phyloP scores from a whole-genome alignment of 2,329 filamentous ascomycete species.

The Neofusicoccum kwambonambiense region DNA sequence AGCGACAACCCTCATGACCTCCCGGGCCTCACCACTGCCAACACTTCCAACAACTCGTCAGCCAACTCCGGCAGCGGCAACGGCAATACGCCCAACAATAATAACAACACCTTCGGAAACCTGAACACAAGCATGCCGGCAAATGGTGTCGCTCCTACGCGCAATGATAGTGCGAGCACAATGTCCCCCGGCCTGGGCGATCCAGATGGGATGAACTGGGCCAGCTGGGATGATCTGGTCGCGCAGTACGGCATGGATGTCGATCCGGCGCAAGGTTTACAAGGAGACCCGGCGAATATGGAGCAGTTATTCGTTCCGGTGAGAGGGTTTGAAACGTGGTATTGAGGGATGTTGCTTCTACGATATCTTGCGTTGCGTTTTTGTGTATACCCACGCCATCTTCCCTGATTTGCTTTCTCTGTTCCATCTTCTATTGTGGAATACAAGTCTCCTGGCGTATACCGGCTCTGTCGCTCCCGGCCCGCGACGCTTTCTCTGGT shows the following conservation, averaged over 20 bases:
- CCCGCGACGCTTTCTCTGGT: neutral
- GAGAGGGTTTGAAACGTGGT: conserved; percentile 10
- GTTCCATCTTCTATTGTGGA: neutral
- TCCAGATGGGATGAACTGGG: conserved; percentile 44
- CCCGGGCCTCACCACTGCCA: neutral
- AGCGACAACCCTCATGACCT: neutral
- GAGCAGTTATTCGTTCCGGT: conserved; percentile 3
- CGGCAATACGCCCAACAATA: conserved; percentile 5
- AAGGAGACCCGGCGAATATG: neutral
- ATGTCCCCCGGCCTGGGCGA: conserved; percentile 1
- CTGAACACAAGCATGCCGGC: neutral
- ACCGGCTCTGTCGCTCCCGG: neutral
- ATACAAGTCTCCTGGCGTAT: neutral
- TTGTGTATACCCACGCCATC: neutral
- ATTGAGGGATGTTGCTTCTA: neutral
- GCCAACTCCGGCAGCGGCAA: neutral
- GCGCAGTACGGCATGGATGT: conserved; percentile 47
- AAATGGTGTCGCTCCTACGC: neutral
- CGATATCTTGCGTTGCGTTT: neutral
- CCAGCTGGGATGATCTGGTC: conserved; percentile 50
- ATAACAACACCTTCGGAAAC: conserved; percentile 17
- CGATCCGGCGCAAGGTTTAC: conserved; percentile 17
- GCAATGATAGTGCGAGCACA: neutral
- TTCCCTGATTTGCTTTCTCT: neutral
- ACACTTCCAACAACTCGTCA: neutral